These are phyloP conservation scores for Rhododendron simsii DNA, from an alignment of 148 eudicot species.

Conservation along the genomic window DNA sequence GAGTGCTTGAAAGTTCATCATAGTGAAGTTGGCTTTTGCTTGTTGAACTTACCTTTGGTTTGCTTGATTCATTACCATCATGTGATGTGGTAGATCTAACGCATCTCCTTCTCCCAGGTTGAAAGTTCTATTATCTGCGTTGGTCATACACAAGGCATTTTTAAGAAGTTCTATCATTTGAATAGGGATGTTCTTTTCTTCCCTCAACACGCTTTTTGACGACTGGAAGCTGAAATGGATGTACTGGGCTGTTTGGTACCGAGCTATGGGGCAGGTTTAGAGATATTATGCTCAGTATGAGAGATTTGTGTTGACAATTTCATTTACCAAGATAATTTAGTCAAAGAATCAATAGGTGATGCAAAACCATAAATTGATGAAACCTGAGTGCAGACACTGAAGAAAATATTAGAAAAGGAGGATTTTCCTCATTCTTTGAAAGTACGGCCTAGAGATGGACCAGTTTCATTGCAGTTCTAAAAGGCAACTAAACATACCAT, in stretches of 20 bases:
- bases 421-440: background rate
- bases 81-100: background rate
- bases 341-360: background rate
- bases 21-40: background rate
- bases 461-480: background rate
- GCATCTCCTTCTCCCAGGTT: background rate
- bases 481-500: background rate
- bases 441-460: background rate
- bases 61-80: background rate
- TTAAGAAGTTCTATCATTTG: background rate
- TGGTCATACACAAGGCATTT: background rate
- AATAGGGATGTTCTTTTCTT: background rate
- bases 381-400: background rate
- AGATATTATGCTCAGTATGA: background rate
- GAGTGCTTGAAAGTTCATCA: background rate
- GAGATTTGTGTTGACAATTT: background rate
- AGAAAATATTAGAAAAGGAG: background rate
- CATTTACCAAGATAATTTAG: background rate
- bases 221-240: background rate
- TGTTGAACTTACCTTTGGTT: background rate
- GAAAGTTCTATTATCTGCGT: background rate
- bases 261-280: background rate
- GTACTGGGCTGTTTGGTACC: background rate
- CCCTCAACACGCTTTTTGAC: background rate
- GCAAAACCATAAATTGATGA: background rate